Conservation (phyloP, 371 early-diverging fungal genomes). For the Mortierella sp. region DNA sequence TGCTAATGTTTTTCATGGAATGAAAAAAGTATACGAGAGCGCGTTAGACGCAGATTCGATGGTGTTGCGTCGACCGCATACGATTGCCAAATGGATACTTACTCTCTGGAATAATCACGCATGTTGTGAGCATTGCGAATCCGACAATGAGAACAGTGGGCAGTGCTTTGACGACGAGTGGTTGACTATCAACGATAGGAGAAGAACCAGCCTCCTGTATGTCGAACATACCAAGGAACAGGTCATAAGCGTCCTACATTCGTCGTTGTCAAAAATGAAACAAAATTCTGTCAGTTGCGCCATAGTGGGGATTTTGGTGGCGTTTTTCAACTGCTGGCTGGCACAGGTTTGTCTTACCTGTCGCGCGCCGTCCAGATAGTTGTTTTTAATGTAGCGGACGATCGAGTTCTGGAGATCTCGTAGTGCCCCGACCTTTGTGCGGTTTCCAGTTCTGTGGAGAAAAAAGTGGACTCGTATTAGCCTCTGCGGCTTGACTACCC, state of each 20-base stretch:
- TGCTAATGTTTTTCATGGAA: constrained; percentile 3
- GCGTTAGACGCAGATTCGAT: background rate
- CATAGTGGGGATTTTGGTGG: background rate
- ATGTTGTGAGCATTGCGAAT: constrained; percentile 35
- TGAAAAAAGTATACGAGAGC: background rate
- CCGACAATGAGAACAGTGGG: constrained; percentile 31
- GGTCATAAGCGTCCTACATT: constrained; percentile 51
- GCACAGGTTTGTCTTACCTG: constrained; percentile 66
- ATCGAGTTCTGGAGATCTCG: constrained; percentile 88
- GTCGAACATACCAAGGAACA: constrained; percentile 40
- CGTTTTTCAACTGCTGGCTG: background rate
- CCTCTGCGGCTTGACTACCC: too few species aligned
- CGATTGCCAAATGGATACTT: background rate
- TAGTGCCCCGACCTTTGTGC: constrained; percentile 87
- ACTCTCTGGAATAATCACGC: constrained; percentile 47
- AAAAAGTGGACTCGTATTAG: background rate
- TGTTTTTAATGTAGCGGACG: constrained; percentile 91
- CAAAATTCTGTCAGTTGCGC: background rate
- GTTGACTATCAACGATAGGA: constrained; percentile 33
- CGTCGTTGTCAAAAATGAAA: background rate
- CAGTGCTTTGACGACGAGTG: constrained; percentile 29
- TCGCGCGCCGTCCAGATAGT: constrained; percentile 92
- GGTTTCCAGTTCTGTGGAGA: constrained; percentile 79
- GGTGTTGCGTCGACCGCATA: background rate
- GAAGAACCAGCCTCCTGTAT: constrained; percentile 32